A percentile compares a stretch with the other conserved stretches of the same genome.
phyloP scores from a whole-genome alignment of 179 eudicot genomes.

The Silene vulgaris region DNA sequence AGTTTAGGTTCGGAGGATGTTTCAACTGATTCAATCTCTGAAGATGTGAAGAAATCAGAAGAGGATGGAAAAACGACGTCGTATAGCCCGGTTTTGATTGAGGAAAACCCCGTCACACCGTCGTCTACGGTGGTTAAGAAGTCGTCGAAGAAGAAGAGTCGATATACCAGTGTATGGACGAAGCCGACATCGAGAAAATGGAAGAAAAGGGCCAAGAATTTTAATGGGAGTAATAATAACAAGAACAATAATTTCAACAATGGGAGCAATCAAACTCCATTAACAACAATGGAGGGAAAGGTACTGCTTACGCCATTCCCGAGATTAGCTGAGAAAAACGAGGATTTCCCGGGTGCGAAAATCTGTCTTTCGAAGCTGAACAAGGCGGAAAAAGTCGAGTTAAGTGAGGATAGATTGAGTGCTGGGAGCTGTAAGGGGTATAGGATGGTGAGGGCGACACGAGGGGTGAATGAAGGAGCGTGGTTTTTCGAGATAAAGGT shows the following conservation, averaged over 20 bases:
- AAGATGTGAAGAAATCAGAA: slow-evolving; percentile 27
- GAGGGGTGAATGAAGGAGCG: slow-evolving; percentile 81
- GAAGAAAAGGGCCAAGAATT: slow-evolving; percentile 21
- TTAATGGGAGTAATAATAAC: slow-evolving; percentile 30
- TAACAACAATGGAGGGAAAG: slow-evolving; percentile 33
- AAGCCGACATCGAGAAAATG: slow-evolving; percentile 16
- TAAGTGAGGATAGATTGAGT: slow-evolving; percentile 71
- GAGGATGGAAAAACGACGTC: slow-evolving; percentile 24
- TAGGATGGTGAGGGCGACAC: slow-evolving; percentile 88
- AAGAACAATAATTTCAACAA: background rate
- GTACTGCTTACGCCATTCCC: slow-evolving; percentile 66
- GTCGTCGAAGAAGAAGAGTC: slow-evolving; percentile 50
- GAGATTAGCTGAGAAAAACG: slow-evolving; percentile 66
- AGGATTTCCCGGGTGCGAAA: slow-evolving; percentile 48
- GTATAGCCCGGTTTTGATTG: slow-evolving; percentile 22
- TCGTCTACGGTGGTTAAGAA: slow-evolving; percentile 14
- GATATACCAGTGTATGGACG: slow-evolving; percentile 17
- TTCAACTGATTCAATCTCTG: slow-evolving; percentile 42
- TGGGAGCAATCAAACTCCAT: slow-evolving; percentile 26
- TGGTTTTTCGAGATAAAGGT: slow-evolving; percentile 87
- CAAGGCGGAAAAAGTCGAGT: slow-evolving; percentile 89
- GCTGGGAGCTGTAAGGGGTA: slow-evolving; percentile 91
- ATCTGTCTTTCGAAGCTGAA: slow-evolving; percentile 72
- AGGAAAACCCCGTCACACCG: background rate
- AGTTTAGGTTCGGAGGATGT: slow-evolving; percentile 29